Conservation (phyloP, 2,329 filamentous ascomycete species). For the Sporothrix phasma region DNA sequence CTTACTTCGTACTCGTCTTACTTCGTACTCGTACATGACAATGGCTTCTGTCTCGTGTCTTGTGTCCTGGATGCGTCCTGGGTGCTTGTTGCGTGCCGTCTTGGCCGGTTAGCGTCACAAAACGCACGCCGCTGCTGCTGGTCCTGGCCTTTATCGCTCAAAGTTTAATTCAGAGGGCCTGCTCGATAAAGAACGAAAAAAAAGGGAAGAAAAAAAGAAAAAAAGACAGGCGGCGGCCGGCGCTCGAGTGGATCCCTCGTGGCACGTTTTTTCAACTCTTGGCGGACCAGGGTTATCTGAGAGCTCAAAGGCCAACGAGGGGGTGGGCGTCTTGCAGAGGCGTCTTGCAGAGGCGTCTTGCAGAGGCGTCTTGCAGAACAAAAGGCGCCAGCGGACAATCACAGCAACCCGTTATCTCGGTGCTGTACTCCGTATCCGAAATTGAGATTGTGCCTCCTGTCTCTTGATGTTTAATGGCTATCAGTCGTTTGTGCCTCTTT, state of each 20-base stretch:
- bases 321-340: not conserved
- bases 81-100: conserved; percentile 1
- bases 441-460: too few species aligned
- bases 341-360: too few species aligned
- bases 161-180: not conserved
- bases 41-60: not conserved
- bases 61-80: too few species aligned
- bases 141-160: not conserved
- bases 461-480: too few species aligned
- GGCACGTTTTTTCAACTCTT: conserved; percentile 8
- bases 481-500: too few species aligned
- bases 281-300: not conserved
- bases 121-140: not conserved
- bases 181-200: too few species aligned
- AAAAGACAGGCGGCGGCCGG: not conserved
- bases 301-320: not conserved
- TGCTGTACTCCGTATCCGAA: not conserved
- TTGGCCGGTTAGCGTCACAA: not conserved
- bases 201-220: not conserved
- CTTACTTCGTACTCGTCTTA: not conserved
- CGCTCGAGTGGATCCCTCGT: not conserved
- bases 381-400: not conserved
- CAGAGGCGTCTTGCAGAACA: not conserved
- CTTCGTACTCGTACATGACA: too few species aligned
- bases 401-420: not conserved